A percentile compares a stretch with the other conserved stretches of the same genome.
Conservation (phyloP, 257 asterid species). For the Coffea eugenioides region DNA sequence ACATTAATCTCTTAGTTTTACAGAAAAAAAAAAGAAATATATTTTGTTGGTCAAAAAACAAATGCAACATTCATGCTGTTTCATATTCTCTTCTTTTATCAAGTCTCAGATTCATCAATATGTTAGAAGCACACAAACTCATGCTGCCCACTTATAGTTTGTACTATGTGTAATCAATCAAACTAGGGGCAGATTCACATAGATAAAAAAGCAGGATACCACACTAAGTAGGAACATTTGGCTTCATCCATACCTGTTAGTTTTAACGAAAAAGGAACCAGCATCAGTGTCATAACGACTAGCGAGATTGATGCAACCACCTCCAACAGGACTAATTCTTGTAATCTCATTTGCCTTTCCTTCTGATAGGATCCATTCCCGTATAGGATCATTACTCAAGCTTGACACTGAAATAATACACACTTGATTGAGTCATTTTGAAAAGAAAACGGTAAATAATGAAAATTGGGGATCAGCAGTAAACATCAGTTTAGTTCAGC, state of each 20-base stretch:
- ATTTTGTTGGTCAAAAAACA: neutral
- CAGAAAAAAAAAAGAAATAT: no score
- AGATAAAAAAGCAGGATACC: neutral
- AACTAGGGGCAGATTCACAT: neutral
- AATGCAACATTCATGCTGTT: neutral
- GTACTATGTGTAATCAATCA: neutral
- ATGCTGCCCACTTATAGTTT: neutral
- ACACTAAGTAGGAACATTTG: neutral
- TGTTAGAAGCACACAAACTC: neutral
- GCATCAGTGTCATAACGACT: slow-evolving; percentile 80
- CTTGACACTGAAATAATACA: slow-evolving; percentile 50
- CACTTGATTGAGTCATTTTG: neutral
- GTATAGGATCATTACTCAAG: slow-evolving; percentile 74
- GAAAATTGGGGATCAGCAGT: neutral
- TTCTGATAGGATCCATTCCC: slow-evolving; percentile 86
- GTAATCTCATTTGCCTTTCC: slow-evolving; percentile 82
- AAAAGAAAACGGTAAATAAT: neutral
- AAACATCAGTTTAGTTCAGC: neutral
- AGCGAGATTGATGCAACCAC: slow-evolving; percentile 90
- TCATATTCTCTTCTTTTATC: neutral
- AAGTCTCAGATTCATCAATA: neutral
- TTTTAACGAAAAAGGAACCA: slow-evolving; percentile 81
- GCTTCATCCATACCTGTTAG: slow-evolving; percentile 57
- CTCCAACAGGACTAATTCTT: slow-evolving; percentile 78
- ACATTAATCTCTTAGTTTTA: neutral